Conservation (phyloP, 805 yeast genomes). For the Candida gorgasii region DNA sequence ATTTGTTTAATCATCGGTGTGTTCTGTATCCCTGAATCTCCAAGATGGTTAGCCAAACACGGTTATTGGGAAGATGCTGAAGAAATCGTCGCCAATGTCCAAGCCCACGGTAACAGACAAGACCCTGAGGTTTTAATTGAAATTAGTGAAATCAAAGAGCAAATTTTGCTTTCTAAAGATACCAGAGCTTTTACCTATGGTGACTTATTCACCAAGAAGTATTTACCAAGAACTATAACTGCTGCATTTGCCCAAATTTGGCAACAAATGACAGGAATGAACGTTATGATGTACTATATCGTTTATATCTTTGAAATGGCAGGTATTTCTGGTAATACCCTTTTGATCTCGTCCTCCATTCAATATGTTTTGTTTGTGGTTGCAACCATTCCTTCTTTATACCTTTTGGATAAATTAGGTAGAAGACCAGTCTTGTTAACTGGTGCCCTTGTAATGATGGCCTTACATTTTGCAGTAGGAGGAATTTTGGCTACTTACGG, state of each 20-base stretch:
- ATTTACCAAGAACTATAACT: conserved; percentile 49
- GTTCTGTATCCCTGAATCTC: conserved; percentile 47
- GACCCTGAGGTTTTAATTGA: conserved; percentile 52
- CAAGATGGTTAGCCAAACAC: conserved; percentile 49
- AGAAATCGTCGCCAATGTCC: conserved; percentile 38
- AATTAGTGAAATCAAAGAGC: conserved; percentile 59
- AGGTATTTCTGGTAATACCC: conserved; percentile 52
- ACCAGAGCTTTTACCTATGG: conserved; percentile 45
- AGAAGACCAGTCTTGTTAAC: conserved; percentile 61
- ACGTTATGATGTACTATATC: conserved; percentile 68
- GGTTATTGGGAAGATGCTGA: conserved; percentile 48
- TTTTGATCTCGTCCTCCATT: conserved; percentile 58
- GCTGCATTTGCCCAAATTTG: conserved; percentile 58
- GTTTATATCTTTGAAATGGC: conserved; percentile 68
- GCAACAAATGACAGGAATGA: conserved; percentile 68
- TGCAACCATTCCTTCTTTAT: conserved; percentile 62
- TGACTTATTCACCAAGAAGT: conserved; percentile 53
- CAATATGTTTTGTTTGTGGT: conserved; percentile 57
- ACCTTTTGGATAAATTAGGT: conserved; percentile 62
- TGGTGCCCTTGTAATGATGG: conserved; percentile 50
- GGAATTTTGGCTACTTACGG: conserved; percentile 44
- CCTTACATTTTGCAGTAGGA: conserved; percentile 41
- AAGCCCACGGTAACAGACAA: conserved; percentile 43
- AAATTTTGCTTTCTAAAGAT: conserved; percentile 53
- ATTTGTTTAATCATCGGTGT: conserved; percentile 33